Base-by-base conservation (phyloP, 768 basidiomycete species). In the Amanita pseudoporphyria region DNA sequence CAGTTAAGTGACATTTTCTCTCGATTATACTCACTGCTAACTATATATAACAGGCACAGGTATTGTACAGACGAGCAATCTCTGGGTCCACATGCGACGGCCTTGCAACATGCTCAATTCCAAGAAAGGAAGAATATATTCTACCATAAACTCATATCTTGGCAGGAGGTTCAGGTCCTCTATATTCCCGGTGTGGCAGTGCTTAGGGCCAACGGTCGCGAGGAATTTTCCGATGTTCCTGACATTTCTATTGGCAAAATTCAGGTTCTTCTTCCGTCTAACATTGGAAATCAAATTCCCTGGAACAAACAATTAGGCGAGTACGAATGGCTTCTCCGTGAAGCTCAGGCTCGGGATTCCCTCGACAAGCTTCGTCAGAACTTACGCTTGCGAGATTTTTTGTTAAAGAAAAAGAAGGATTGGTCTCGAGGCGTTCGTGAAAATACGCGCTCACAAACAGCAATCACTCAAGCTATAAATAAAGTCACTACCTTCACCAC, bases 221-320 rank as follows among this genome's bases (percentile, higher is more conserved):
- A 36, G 5, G 38, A 40, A 40, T 18, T 6, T 7, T 40, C 12
- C 6, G 6, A 22, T 18, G 18, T 18, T 19, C 16, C 38, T 12
- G 16, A 40, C 38, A 19, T 40, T 40, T 19, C 38, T 18, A 22
- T 40, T 19, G 16, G 3, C 7, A 22, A 40, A 7, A 26, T 21
- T 50, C 24, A 13, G 28, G 39, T n/a, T n/a, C n/a, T n/a, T n/a
- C 49, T 50, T 13, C 49, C 49, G 6, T 50, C 49, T 2, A 30
- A 16, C 24, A 24, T 50, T 30, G 24, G 30, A 3, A 21, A 14
- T 3, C 5, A 31, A 18, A 21, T 43, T 4, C 37, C 4, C 40
- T 41, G 37, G 22, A 13, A 42, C 31, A 5, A 10, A 28, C 19
- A 19, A 13, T 24, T 50, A n/a, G 37, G 28, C 5, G 9, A 43